Evolutionary conservation across 2,329 filamentous ascomycete species (phyloP), one percentile per base, ranked within the genome.

Genomic region (Alternaria conjuncta): DNA sequence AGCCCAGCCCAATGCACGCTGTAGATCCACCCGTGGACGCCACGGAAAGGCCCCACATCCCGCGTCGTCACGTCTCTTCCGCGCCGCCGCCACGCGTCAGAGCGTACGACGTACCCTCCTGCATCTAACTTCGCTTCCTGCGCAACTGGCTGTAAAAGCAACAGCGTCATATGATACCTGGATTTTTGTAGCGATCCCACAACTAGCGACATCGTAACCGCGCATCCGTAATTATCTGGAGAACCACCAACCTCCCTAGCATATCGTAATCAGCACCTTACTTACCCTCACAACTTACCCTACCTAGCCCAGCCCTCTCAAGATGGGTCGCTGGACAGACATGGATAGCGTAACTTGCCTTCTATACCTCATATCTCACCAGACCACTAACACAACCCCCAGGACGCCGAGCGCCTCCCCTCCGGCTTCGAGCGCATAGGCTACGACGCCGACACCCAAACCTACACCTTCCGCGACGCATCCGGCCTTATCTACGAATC

Each of bases 361-460:
- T 25, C 56, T n/a, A 30, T 18, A 43, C 23, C 20, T 28, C n/a
- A 7, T 15, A n/a, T 8, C 32, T 18, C 3, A 25, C 18, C 11
- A n/a, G 11, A 21, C 13, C 6, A 36, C 55, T 55, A 18, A 60
- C 53, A 11, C 10, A 15, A 11, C 4, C 13, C 21, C 6, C 51
- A 79, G 77, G 86, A 88, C 66, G 81, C 84, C 21, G 80, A 85
- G 60, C 85, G 86, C 46, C 82, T 88, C 15, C 86, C 86, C 3
- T 80, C 84, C 44, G 86, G 86, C 75, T 86, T 88, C 82, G 73
- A 79, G 45, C 82, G 86, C 60, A 79, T 86, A 26, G 85, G 85
- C 67, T 88, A 88, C 78, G 86, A 88, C 64, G 84, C 85, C 58
- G 86, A 87, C 73, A 83, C 80, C 1, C 82, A 86, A 68, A 77